Evolutionary conservation across 306 rosid genomes (phyloP).

Genomic region (Vachellia pachyceras): DNA sequence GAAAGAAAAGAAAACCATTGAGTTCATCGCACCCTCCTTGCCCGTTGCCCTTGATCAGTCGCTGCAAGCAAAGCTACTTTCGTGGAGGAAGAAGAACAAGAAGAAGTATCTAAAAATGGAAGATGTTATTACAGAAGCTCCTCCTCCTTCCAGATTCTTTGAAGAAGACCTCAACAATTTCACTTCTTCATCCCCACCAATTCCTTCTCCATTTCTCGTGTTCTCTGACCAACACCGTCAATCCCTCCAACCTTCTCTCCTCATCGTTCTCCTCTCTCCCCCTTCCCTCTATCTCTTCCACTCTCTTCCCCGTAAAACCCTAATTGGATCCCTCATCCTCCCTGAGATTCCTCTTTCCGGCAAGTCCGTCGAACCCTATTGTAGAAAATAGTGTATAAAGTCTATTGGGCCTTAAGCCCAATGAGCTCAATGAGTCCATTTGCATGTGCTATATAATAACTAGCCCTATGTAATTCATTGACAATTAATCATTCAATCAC

Average conservation of each 20-base stretch:
- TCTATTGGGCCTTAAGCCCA: no score
- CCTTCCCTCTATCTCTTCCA: conserved; percentile 67
- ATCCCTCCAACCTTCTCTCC: conserved; percentile 63
- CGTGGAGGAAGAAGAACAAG: not conserved
- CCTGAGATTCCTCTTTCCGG: conserved; percentile 65
- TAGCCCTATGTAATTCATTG: no score
- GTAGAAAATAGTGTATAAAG: no score
- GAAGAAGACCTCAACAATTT: conserved; percentile 87
- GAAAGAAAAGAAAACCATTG: not conserved
- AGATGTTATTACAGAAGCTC: conserved; percentile 79
- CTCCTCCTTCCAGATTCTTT: conserved; percentile 81
- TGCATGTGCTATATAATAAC: no score
- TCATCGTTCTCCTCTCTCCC: conserved; percentile 69
- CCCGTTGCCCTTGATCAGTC: not conserved
- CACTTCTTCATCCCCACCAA: conserved; percentile 57
- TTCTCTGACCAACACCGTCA: conserved; percentile 44
- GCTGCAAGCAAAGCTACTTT: not conserved
- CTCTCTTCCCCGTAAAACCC: conserved; percentile 42
- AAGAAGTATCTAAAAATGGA: no score
- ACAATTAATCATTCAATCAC: no score
- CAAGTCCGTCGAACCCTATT: conserved; percentile 48
- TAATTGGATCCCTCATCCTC: conserved; percentile 68
- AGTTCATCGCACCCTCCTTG: not conserved
- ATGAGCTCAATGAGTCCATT: no score
- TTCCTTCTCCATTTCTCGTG: conserved; percentile 72